phyloP scores from a whole-genome alignment of 192 early-diverging fungal genomes.

The Podochytrium sp. region DNA sequence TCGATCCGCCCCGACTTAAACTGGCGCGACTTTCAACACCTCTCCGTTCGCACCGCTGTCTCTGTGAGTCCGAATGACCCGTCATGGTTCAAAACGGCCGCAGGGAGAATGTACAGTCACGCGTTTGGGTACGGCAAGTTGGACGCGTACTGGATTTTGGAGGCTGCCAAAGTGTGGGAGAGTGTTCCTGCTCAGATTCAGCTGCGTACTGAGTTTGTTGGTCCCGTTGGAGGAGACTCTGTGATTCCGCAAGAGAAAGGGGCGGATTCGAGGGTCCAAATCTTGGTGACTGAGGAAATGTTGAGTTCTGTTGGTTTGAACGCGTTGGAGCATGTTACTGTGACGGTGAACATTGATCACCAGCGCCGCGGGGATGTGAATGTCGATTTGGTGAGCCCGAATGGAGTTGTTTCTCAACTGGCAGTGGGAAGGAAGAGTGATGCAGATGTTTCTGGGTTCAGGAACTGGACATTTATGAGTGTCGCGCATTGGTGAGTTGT shows the following conservation, averaged over 20 bases:
- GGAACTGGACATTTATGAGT: constrained; percentile 91
- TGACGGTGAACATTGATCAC: constrained; percentile 83
- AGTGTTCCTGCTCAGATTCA: constrained; percentile 68
- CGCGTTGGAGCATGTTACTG: constrained; percentile 84
- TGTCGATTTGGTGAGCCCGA: constrained; percentile 78
- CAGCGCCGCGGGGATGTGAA: constrained; percentile 81
- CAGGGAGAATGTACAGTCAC: constrained; percentile 82
- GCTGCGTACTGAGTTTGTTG: constrained; percentile 36
- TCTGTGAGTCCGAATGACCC: constrained; percentile 69
- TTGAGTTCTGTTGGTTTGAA: constrained; percentile 34
- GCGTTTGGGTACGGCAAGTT: constrained; percentile 92
- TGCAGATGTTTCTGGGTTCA: constrained; percentile 66
- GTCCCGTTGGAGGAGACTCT: not conserved
- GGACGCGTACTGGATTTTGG: constrained; percentile 80
- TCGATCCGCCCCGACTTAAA: constrained; percentile 76
- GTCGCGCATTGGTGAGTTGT: constrained; percentile 88
- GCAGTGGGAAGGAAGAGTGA: constrained; percentile 70
- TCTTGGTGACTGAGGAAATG: not conserved
- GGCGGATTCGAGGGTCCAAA: not conserved
- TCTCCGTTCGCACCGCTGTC: constrained; percentile 78
- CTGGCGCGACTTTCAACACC: constrained; percentile 92
- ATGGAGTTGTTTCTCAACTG: constrained; percentile 66
- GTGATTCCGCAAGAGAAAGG: constrained; percentile 54
- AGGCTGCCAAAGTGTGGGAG: constrained; percentile 69
- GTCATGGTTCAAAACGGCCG: constrained; percentile 73